Evolutionary conservation across 306 rosid genomes (phyloP).

Genomic region (Arachis hypogaea): DNA sequence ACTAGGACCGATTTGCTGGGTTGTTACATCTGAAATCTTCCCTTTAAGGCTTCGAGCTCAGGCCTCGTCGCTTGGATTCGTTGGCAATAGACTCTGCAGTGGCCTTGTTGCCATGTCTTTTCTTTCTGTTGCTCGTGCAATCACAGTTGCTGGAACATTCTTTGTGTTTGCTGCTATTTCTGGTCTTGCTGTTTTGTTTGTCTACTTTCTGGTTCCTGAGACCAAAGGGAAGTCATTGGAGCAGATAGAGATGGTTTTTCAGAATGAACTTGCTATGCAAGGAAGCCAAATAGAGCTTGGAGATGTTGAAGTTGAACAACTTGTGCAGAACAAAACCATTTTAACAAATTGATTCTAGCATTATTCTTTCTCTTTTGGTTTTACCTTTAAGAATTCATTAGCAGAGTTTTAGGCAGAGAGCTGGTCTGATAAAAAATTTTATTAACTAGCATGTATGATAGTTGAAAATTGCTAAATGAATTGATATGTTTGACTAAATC

Average conservation of each 20-base stretch:
- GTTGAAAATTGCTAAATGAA: too few relatives aligned
- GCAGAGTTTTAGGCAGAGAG: neutral
- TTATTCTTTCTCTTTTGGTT: slow-evolving; percentile 21
- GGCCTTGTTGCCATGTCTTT: slow-evolving; percentile 88
- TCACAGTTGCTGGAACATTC: slow-evolving; percentile 70
- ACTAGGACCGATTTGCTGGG: slow-evolving; percentile 88
- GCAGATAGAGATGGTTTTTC: slow-evolving; percentile 72
- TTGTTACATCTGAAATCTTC: slow-evolving; percentile 78
- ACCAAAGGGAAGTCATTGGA: slow-evolving; percentile 88
- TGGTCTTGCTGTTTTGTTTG: slow-evolving; percentile 65
- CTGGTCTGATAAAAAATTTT: neutral
- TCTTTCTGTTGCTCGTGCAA: slow-evolving; percentile 66
- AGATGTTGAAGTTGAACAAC: slow-evolving; percentile 60
- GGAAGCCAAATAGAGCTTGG: slow-evolving; percentile 61
- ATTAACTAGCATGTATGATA: too few relatives aligned
- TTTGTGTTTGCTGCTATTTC: slow-evolving; percentile 62
- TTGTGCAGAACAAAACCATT: slow-evolving; percentile 57
- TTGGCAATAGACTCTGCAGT: slow-evolving; percentile 75
- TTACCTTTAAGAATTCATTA: neutral
- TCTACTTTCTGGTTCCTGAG: slow-evolving; percentile 65
- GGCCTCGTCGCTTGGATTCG: slow-evolving; percentile 72
- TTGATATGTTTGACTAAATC: too few relatives aligned
- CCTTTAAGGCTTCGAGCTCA: slow-evolving; percentile 75
- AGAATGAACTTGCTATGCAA: slow-evolving; percentile 44
- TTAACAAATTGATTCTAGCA: slow-evolving; percentile 10